Percentiles rank a stretch among this genome's conserved stretches.
Conservation (phyloP, 2,329 filamentous ascomycete genomes). For the Arthrobotrys sphaeroides region DNA sequence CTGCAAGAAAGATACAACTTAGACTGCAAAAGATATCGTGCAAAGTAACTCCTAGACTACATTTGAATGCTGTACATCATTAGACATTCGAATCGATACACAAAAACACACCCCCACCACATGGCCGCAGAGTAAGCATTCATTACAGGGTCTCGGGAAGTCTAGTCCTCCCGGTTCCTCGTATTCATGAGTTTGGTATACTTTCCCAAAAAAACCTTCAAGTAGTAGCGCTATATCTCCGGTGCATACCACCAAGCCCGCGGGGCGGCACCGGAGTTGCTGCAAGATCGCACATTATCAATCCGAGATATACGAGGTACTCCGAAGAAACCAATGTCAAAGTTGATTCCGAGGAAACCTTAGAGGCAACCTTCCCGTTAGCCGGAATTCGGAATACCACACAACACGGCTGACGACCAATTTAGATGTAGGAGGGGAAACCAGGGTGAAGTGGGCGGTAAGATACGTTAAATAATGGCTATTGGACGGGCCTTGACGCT, state of each 20-base stretch:
- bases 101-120: not conserved
- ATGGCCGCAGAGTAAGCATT: not conserved
- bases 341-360: not conserved
- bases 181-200: constrained; percentile 8
- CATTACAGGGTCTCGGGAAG: not conserved
- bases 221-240: not conserved
- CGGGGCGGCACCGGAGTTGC: no score
- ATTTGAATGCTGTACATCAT: constrained; percentile 25
- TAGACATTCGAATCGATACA: constrained; percentile 18
- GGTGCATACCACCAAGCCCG: not conserved
- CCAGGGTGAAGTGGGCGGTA: not conserved
- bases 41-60: constrained; percentile 7
- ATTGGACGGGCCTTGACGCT: not conserved
- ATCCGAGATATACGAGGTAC: not conserved
- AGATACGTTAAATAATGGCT: not conserved
- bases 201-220: not conserved
- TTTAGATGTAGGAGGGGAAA: not conserved
- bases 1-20: not conserved
- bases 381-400: constrained; percentile 17
- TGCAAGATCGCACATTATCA: not conserved
- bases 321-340: not conserved
- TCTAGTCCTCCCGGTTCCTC: not conserved
- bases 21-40: not conserved
- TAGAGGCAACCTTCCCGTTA: not conserved
- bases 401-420: not conserved